Conservation (phyloP, 108 stramenopile species). For the Cyclotella cryptica region DNA sequence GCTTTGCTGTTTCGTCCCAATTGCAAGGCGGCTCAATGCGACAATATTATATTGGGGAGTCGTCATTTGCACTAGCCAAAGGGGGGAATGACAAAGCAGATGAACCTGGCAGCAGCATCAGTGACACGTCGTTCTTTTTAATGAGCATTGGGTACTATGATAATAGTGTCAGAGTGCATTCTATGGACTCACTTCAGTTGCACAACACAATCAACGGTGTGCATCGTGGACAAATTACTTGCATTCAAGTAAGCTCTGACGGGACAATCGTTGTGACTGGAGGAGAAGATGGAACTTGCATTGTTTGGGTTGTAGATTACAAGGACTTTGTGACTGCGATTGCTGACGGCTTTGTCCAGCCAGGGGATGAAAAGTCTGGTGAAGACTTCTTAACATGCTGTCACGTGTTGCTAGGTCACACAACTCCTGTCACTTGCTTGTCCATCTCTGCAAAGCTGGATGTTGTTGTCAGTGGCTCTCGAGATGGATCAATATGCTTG, state of each 20-base stretch:
- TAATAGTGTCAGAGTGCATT: conserved; percentile 74
- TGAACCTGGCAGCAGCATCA: conserved; percentile 29
- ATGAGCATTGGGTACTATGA: conserved; percentile 84
- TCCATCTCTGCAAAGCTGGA: conserved; percentile 73
- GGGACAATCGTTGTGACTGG: conserved; percentile 78
- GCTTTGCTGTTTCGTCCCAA: background rate
- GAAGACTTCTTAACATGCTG: conserved; percentile 56
- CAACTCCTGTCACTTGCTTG: conserved; percentile 68
- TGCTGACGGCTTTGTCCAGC: conserved; percentile 78
- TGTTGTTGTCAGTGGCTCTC: conserved; percentile 73
- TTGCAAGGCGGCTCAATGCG: background rate
- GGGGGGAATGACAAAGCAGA: conserved; percentile 60
- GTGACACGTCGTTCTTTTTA: conserved; percentile 63
- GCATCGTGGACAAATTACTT: conserved; percentile 74
- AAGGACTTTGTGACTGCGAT: conserved; percentile 71
- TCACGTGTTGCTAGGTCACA: conserved; percentile 78
- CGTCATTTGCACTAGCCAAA: conserved; percentile 74
- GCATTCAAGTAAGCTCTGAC: conserved; percentile 65
- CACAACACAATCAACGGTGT: conserved; percentile 64
- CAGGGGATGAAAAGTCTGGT: conserved; percentile 50
- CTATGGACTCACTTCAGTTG: conserved; percentile 61
- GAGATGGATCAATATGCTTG: conserved; percentile 72
- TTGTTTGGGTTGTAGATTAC: conserved; percentile 82
- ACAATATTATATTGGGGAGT: conserved; percentile 62
- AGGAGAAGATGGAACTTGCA: conserved; percentile 81